A percentile compares a stretch with the other conserved stretches of the same genome.
These are phyloP conservation scores for Leucosporidium scottii DNA, from an alignment of 768 basidiomycete species.

Conservation along the genomic window DNA sequence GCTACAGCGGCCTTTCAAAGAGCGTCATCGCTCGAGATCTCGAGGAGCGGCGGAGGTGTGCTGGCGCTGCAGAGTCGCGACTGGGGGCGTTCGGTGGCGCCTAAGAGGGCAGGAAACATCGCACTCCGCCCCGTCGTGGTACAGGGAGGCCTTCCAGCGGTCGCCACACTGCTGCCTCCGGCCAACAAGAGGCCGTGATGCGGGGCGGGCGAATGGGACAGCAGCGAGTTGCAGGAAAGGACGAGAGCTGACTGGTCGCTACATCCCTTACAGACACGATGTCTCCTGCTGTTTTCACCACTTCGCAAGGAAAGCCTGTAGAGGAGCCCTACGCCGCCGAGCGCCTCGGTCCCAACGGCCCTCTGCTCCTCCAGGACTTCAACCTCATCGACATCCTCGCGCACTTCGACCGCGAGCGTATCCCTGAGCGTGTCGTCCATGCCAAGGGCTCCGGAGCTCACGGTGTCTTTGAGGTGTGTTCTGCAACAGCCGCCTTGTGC, in stretches of 20 bases:
- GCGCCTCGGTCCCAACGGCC: slow-evolving; percentile 64
- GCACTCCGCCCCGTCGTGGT: too few relatives aligned
- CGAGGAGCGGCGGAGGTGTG: too few relatives aligned
- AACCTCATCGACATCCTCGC: slow-evolving; percentile 49
- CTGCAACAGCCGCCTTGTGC: background rate
- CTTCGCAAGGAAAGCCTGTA: slow-evolving; percentile 68
- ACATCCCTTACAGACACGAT: too few relatives aligned
- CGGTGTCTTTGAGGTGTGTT: slow-evolving; percentile 41
- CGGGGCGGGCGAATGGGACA: too few relatives aligned
- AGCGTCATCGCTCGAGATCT: too few relatives aligned
- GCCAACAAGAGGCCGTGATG: too few relatives aligned
- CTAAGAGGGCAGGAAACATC: too few relatives aligned
- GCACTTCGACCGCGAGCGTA: slow-evolving; percentile 51
- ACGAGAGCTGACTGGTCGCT: background rate
- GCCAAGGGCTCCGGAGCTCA: slow-evolving; percentile 69
- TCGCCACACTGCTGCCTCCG: too few relatives aligned
- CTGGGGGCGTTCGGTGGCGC: too few relatives aligned
- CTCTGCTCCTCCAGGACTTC: slow-evolving; percentile 72
- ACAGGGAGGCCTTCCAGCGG: too few relatives aligned
- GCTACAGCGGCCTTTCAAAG: too few relatives aligned
- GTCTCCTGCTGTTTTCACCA: slow-evolving; percentile 59
- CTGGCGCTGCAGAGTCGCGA: too few relatives aligned
- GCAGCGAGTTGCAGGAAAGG: background rate
- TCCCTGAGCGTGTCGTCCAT: slow-evolving; percentile 58
- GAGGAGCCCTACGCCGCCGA: slow-evolving; percentile 70